These are phyloP conservation scores for Alternaria metachromatica DNA, from an alignment of 2,329 filamentous ascomycete genomes.

Conservation along the genomic window DNA sequence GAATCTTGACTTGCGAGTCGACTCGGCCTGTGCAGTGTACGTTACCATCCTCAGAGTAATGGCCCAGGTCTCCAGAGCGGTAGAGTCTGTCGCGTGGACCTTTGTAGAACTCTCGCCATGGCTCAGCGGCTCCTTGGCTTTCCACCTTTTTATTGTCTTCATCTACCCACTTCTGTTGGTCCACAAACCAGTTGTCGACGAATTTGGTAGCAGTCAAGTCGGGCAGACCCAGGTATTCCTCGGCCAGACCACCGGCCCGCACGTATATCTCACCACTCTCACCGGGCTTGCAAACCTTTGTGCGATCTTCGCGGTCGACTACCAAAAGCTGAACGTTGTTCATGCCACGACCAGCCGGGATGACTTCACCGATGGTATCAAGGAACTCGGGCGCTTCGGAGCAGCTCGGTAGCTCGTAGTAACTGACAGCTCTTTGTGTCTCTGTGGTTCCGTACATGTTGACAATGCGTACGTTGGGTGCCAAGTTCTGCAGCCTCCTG, in stretches of 20 bases:
- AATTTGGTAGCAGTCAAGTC: constrained; percentile 77
- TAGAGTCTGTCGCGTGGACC: constrained; percentile 88
- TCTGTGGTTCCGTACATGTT: constrained; percentile 93
- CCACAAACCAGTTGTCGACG: constrained; percentile 83
- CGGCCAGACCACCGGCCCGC: constrained; percentile 81
- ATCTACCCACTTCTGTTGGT: constrained; percentile 72
- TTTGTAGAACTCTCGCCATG: constrained; percentile 79
- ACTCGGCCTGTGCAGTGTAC: constrained; percentile 80
- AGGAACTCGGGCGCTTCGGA: constrained; percentile 69
- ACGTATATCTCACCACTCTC: constrained; percentile 87
- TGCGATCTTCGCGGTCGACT: constrained; percentile 72
- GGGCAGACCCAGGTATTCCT: constrained; percentile 72
- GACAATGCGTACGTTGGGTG: constrained; percentile 75
- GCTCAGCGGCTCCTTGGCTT: constrained; percentile 62
- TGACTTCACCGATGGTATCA: constrained; percentile 72
- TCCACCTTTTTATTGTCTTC: constrained; percentile 63
- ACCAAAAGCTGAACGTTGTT: constrained; percentile 86
- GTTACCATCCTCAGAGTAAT: constrained; percentile 72
- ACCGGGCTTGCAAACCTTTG: constrained; percentile 76
- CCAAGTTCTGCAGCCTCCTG: constrained; percentile 75
- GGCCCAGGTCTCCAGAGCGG: constrained; percentile 83
- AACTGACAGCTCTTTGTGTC: constrained; percentile 80
- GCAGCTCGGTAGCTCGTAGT: constrained; percentile 75
- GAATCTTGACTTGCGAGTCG: constrained; percentile 93
- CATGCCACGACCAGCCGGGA: constrained; percentile 88